These are phyloP conservation scores for Tetracentron sinense DNA, from an alignment of 164 flowering plant species.

Conservation along the genomic window DNA sequence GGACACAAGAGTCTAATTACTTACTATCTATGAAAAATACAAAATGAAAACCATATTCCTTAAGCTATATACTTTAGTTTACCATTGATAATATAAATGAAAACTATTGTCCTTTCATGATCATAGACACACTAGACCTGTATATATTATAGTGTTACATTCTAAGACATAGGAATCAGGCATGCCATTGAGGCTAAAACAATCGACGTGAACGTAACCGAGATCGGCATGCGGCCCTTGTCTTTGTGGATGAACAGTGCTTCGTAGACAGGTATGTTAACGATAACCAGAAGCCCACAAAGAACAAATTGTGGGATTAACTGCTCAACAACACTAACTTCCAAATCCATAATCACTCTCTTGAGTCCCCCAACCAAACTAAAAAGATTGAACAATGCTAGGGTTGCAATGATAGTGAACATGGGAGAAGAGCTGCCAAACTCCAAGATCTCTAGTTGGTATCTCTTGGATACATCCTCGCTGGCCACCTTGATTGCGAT, in stretches of 20 bases:
- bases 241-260: slow-evolving; percentile 31
- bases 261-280: slow-evolving; percentile 27
- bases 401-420: slow-evolving; percentile 27
- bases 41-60: too few relatives aligned
- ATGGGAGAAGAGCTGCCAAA: slow-evolving; percentile 36
- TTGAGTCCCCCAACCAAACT: slow-evolving; percentile 14
- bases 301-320: slow-evolving; percentile 21
- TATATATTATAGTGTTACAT: too few relatives aligned
- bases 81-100: too few relatives aligned
- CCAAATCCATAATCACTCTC: slow-evolving; percentile 12
- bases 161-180: slow-evolving; percentile 9
- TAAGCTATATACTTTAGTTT: too few relatives aligned
- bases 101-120: too few relatives aligned
- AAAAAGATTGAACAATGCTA: slow-evolving; percentile 23
- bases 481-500: slow-evolving; percentile 30
- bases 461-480: slow-evolving; percentile 27
- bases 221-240: slow-evolving; percentile 23
- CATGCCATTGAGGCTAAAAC: slow-evolving; percentile 17
- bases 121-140: too few relatives aligned
- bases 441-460: slow-evolving; percentile 32
- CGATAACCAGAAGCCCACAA: slow-evolving; percentile 19
- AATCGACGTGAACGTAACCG: slow-evolving; percentile 15
- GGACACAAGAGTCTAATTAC: too few relatives aligned
- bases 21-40: too few relatives aligned
- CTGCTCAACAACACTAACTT: slow-evolving; percentile 6